Base-by-base conservation (phyloP, 345 rosid species). In the Schrenkiella parvula region DNA sequence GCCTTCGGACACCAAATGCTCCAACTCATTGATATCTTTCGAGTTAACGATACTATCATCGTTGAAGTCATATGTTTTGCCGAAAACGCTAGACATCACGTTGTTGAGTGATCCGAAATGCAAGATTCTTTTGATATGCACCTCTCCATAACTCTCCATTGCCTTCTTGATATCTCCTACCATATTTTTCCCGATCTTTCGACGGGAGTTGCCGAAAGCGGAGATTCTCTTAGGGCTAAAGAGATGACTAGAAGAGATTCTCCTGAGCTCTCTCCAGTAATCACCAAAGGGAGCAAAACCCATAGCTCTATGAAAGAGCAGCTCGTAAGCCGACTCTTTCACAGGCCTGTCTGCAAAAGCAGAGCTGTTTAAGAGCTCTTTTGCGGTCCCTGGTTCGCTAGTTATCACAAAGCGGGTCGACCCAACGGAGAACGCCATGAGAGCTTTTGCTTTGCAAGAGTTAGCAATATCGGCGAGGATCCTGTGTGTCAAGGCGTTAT, bases 271-370 rank as follows among this genome's bases (percentile, higher is more conserved):
- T 70, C 95, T 87, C 95, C 98, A 92, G 73, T 92, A 89, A 38
- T 85, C 89, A 1, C 96, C 91, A 67, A 47, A 89, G 0, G 91
- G 89, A 58, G 95, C 95, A 58, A 92, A 92, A 15, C 98, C 98
- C 85, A 90, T 92, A 10, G 98, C 91, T 44, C 95, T 81, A 18
- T 92, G 83, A 39, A 89, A 92, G 10, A 92, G 76, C 11, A 92
- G 83, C 81, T 86, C 92, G 57, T 88, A 92, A 22, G 96, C 96
- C 0, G 96, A 92, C 64, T 92, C 92, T 78, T 92, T 92, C 17
- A 90, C 80, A 0, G 98, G 96, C 22, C 98, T 75, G 73, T 92
- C 93, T 3, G 87, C 90, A 17, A 92, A 92, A 42, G 88, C 92
- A 0, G 91, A 82, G 78, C 88, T 92, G 76, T 72, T 82, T n/a